Base-by-base conservation (phyloP, 495 filamentous ascomycete genomes). In the Aspergillus bridgeri region DNA sequence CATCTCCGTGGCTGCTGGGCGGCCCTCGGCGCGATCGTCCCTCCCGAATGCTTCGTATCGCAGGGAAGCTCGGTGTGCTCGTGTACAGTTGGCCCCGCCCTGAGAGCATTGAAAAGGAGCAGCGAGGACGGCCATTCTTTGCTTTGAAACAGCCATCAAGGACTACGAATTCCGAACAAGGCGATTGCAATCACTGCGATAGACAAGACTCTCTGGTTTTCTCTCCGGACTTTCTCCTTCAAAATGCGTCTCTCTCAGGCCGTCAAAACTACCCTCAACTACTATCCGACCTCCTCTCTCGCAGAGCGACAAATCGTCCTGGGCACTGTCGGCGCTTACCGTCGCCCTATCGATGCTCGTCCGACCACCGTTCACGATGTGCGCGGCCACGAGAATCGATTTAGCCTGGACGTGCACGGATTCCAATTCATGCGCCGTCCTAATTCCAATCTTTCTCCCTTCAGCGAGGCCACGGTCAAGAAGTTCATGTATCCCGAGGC, bases 241-340 rank as follows among this genome's bases (percentile, higher is more conserved):
- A 38, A 38, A 38, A 38, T 38, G 33, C 8, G 33, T 38, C 33
- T 38, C 13, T 38, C 53, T 53, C 51, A 43, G 24, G 21, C 21
- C 15, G 22, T 53, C 33, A 19, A 43, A 20, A 53, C 51, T 8
- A 21, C 51, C n/a, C 51, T 53, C 22, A 24, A 53, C 13, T 53
- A 53, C 51, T 24, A 13, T 19, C 33, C 19, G 1, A 21, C 18
- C 29, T 27, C 4, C 6, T n/a, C 23, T 20, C 15, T 43, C 42
- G 9, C 38, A 3, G 7, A 27, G 2, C 8, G 42, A 20, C 13
- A 45, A 22, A 25, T 27, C 17, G 17, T 17, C 6, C 20, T 45
- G 20, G 51, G 51, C 6, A 54, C 42, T 18, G 3, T 54, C 4
- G 51, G 22, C 4, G 5, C 17, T 0, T 24, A 18, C 22, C 51